Conservation (phyloP, 202 grass and related monocot genomes). For the Schoenoplectus tabernaemontani region DNA sequence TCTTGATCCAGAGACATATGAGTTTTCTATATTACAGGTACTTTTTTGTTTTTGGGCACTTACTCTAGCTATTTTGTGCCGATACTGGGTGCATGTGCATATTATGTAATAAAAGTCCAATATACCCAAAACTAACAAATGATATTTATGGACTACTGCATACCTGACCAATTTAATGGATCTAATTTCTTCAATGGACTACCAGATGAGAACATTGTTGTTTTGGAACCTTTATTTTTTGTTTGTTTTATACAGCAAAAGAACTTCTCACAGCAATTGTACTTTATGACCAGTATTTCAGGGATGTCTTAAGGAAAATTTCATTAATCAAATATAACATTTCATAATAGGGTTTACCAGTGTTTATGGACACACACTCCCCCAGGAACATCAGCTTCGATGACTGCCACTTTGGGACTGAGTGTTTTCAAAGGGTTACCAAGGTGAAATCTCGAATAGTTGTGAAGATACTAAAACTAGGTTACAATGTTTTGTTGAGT, state of each 20-base stretch:
- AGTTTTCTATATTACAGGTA: constrained; percentile 72
- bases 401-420: constrained; percentile 77
- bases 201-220: background rate
- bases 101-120: background rate
- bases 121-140: background rate
- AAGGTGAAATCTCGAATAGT: constrained; percentile 90
- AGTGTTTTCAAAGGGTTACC: constrained; percentile 81
- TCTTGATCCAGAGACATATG: constrained; percentile 56
- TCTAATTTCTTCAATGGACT: background rate
- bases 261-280: background rate
- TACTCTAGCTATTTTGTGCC: background rate
- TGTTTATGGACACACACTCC: constrained; percentile 49
- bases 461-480: constrained; percentile 63
- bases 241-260: constrained; percentile 9
- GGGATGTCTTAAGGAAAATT: background rate
- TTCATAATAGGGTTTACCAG: constrained; percentile 65
- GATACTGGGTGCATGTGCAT: background rate
- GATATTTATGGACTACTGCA: background rate
- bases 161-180: background rate
- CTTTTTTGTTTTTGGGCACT: background rate
- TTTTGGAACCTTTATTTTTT: background rate
- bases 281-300: background rate
- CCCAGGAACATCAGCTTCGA: constrained; percentile 69
- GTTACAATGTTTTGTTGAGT: constrained; percentile 76
- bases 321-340: background rate